A percentile compares a stretch with the other conserved stretches of the same genome.
These are phyloP conservation scores for Leishmania guyanensis DNA, from an alignment of 208 protist species.

Conservation along the genomic window DNA sequence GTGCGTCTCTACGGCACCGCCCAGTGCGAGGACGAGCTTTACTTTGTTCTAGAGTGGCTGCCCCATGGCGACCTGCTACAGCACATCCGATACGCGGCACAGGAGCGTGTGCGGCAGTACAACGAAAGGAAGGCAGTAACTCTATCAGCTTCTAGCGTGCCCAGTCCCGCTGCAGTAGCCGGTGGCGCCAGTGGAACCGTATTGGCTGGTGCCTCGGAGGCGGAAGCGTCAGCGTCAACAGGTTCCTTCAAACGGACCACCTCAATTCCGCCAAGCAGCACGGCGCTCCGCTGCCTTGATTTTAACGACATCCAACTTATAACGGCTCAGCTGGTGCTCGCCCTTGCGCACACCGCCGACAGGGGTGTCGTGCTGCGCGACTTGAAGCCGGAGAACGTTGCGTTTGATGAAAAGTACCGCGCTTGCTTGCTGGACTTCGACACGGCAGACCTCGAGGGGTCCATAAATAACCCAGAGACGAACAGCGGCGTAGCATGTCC, in stretches of 20 bases:
- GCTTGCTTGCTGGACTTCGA: constrained; percentile 91
- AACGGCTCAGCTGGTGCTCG: constrained; percentile 79
- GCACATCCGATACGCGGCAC: constrained; percentile 64
- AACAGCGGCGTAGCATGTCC: constrained; percentile 56
- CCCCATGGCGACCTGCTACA: constrained; percentile 93
- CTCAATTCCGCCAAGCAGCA: constrained; percentile 29
- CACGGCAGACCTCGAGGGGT: constrained; percentile 65
- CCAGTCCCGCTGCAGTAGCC: background rate
- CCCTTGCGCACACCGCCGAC: constrained; percentile 47
- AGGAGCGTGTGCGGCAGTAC: constrained; percentile 42
- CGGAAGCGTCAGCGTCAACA: background rate
- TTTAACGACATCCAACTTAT: constrained; percentile 87
- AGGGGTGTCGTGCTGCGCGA: constrained; percentile 85
- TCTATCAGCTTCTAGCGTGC: background rate
- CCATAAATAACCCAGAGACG: constrained; percentile 29
- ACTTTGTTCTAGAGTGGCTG: constrained; percentile 94
- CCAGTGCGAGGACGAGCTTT: constrained; percentile 90
- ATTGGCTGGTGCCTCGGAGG: too few species aligned
- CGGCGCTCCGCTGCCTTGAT: constrained; percentile 61
- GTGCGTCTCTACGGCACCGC: constrained; percentile 84
- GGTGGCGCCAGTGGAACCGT: background rate
- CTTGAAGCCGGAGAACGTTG: constrained; percentile 91
- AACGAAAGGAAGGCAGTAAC: background rate
- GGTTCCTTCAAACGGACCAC: background rate
- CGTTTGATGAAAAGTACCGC: constrained; percentile 80